Conservation (phyloP, 257 asterid genomes). For the Solanum peruvianum region DNA sequence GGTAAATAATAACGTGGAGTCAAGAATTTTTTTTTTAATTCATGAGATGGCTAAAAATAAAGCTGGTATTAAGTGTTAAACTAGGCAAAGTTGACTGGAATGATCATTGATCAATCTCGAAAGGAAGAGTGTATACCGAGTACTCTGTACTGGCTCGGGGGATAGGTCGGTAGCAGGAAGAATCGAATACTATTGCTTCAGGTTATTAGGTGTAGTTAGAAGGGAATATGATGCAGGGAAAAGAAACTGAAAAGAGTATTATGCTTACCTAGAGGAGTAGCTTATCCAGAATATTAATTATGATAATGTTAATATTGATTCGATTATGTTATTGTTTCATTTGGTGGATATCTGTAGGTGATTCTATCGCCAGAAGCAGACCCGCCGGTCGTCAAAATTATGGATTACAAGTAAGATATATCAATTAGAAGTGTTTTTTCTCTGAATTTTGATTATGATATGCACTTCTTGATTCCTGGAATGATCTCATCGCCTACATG, state of each 20-base stretch:
- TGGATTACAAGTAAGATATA: conserved; percentile 85
- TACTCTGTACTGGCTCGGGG: neutral
- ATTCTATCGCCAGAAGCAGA: conserved; percentile 92
- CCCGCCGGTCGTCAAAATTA: conserved; percentile 85
- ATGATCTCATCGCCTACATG: neutral
- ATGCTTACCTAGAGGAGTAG: neutral
- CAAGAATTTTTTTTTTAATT: neutral
- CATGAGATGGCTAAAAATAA: neutral
- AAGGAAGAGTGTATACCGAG: neutral
- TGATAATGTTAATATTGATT: neutral
- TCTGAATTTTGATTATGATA: neutral
- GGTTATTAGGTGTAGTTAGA: neutral
- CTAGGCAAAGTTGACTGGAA: neutral
- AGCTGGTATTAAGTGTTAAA: neutral
- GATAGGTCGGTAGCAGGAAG: neutral
- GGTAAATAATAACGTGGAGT: neutral
- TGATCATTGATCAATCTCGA: neutral
- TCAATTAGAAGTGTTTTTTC: neutral
- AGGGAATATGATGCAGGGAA: neutral
- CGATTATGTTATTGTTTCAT: neutral
- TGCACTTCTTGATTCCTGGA: neutral
- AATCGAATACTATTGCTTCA: neutral
- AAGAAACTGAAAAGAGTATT: neutral
- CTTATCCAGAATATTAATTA: neutral
- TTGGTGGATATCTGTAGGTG: conserved; percentile 40